Evolutionary conservation across 2,329 filamentous ascomycete species (phyloP), one percentile per base, ranked within the genome.

Genomic region (Elsinoe perseae): DNA sequence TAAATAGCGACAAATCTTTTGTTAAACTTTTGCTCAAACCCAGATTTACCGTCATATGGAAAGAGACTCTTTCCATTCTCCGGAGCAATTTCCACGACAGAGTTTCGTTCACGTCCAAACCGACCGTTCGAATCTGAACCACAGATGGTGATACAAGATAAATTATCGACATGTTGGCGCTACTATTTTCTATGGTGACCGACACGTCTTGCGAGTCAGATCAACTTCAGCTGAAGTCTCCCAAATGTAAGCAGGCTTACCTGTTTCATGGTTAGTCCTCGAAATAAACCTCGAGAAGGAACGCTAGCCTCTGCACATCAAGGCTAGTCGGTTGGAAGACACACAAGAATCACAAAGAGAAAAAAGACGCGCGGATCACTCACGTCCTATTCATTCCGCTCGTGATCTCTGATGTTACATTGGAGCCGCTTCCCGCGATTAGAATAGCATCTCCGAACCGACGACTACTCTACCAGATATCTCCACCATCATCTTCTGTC

Each of bases 221-320:
- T 50, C 9, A 16, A 8, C 20, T 21, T 52, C 48, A 52, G 48
- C 48, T 52, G 48, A 34, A 52, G 32, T 38, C 20, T 12, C 48
- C 30, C n/a, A 18, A 18, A 32, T 50, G 32, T 36, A 50, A 50
- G 44, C 44, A 50, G 28, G 44, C 44, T 50, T 50, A 50, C 44
- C 44, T 32, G 10, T 30, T 50, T 50, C 4, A 50, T 18, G 16
- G 12, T 18, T 50, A 50, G 44, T 50, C 25, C 27, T 50, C 25
- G 23, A 50, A 50, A 50, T 50, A 50, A 50, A 50, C 48, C 28
- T 52, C 48, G 2, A 25, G 48, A 38, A 52, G 48, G 48, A 52
- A 36, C 30, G 28, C 48, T 52, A 52, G 44, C 14, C 25, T 30
- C 44, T 50, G 27, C 44, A 30, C 44, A 50, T 50, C 44, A 34